Evolutionary conservation across 108 stramenopile genomes (phyloP).

Genomic region (Discostella pseudostelligera): DNA sequence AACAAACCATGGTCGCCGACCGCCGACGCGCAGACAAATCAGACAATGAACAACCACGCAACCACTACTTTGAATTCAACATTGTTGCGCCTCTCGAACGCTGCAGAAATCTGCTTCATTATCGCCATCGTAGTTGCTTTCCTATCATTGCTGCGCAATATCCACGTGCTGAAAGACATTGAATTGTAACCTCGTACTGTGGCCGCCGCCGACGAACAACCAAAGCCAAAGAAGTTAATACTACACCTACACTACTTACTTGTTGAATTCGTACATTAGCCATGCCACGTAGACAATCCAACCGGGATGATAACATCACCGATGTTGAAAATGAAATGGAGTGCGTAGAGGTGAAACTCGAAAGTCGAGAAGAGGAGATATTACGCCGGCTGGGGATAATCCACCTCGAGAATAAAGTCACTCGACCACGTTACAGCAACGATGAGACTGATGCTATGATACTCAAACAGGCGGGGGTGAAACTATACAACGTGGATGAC

Average conservation of each 20-base stretch:
- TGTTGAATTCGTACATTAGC: not conserved
- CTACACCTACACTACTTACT: not conserved
- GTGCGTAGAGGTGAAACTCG: not conserved
- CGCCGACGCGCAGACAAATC: too few species aligned
- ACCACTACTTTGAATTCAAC: constrained; percentile 6
- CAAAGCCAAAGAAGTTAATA: not conserved
- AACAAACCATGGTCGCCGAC: too few species aligned
- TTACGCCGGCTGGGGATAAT: constrained; percentile 24
- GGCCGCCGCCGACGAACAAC: not conserved
- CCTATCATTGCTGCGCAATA: not conserved
- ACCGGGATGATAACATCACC: not conserved
- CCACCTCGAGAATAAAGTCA: constrained; percentile 26
- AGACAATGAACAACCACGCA: constrained; percentile 8
- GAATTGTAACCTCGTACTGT: not conserved
- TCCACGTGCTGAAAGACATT: constrained; percentile 11
- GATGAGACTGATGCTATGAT: constrained; percentile 32
- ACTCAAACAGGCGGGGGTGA: constrained; percentile 24
- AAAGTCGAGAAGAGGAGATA: constrained; percentile 12
- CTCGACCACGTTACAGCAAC: constrained; percentile 19
- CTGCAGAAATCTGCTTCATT: constrained; percentile 13
- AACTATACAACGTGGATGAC: not conserved
- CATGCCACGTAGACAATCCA: not conserved
- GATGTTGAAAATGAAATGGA: not conserved
- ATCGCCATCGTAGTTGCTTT: not conserved
- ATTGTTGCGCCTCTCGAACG: not conserved